Evolutionary conservation across 768 basidiomycete genomes (phyloP).

Genomic region (Pholiota microspora): DNA sequence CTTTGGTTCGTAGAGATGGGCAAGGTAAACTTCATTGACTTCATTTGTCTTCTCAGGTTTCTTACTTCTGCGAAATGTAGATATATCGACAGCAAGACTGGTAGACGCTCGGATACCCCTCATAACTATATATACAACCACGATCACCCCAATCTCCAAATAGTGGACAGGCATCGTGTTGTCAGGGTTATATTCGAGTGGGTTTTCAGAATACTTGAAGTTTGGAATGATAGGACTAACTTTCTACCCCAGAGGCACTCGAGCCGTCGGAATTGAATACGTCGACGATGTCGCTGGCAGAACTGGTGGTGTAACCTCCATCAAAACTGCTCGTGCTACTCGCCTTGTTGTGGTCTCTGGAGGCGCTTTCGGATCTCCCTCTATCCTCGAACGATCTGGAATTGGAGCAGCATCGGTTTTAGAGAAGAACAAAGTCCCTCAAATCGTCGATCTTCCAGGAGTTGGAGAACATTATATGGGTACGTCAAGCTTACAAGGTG

Average conservation of each 20-base stretch:
- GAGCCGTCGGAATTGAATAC: conserved; percentile 53
- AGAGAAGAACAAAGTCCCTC: conserved; percentile 42
- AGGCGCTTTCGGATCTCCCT: conserved; percentile 55
- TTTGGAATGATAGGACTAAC: neutral
- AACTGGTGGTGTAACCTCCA: conserved; percentile 16
- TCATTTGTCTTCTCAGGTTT: neutral
- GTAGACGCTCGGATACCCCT: conserved; percentile 55
- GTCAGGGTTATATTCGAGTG: conserved; percentile 48
- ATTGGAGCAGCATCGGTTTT: conserved; percentile 58
- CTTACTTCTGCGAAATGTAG: conserved; percentile 21
- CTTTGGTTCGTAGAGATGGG: neutral
- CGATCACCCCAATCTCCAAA: conserved; percentile 33
- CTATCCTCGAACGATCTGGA: conserved; percentile 54
- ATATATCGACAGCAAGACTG: conserved; percentile 50
- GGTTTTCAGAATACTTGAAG: conserved; percentile 5
- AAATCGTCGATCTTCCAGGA: conserved; percentile 63
- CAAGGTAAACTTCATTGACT: neutral
- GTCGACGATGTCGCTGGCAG: conserved; percentile 31
- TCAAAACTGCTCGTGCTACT: conserved; percentile 32
- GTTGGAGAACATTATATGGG: conserved; percentile 73
- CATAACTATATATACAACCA: conserved; percentile 51
- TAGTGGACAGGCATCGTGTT: conserved; percentile 37
- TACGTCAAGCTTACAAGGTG: conserved; percentile 13
- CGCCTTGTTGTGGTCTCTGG: conserved; percentile 49
- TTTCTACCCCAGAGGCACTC: conserved; percentile 32